Conservation (phyloP, 148 eudicot species). For the Talinum fruticosum region DNA sequence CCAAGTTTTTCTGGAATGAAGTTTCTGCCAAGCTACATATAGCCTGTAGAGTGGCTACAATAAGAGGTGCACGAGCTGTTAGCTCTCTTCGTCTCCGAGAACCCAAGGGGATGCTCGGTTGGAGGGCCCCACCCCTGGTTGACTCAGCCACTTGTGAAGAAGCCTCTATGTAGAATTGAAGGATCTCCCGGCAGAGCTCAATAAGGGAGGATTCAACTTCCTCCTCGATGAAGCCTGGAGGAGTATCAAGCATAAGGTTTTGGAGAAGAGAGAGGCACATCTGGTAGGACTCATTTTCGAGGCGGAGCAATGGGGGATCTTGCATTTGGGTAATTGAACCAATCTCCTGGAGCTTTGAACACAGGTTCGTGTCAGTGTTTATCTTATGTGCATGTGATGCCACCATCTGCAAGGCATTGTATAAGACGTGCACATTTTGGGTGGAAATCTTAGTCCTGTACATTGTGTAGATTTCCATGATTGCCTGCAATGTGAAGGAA, state of each 20-base stretch:
- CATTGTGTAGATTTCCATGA: constrained; percentile 79
- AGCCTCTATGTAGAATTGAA: constrained; percentile 65
- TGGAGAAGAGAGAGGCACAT: constrained; percentile 83
- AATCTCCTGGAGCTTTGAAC: constrained; percentile 73
- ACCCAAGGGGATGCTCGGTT: constrained; percentile 63
- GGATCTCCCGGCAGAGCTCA: constrained; percentile 73
- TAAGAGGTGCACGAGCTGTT: constrained; percentile 75
- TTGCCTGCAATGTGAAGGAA: constrained; percentile 49
- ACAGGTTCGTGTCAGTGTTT: constrained; percentile 56
- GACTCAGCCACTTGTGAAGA: constrained; percentile 35
- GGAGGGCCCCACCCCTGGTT: constrained; percentile 28
- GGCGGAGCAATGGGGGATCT: constrained; percentile 93
- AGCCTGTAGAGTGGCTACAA: constrained; percentile 77
- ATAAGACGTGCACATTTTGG: constrained; percentile 54
- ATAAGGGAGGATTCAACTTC: constrained; percentile 70
- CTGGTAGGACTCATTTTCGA: constrained; percentile 92
- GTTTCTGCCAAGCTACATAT: constrained; percentile 61
- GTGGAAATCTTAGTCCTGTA: constrained; percentile 62
- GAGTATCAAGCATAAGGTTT: constrained; percentile 69
- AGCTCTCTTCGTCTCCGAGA: constrained; percentile 76
- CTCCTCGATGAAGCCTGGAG: constrained; percentile 49
- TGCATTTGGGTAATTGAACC: constrained; percentile 87
- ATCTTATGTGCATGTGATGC: constrained; percentile 87
- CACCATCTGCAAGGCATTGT: constrained; percentile 59
- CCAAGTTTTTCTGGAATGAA: constrained; percentile 68